Percentiles rank a stretch among this genome's conserved stretches.
Evolutionary conservation across 2,329 filamentous ascomycete genomes (phyloP).

Genomic region (Colletotrichum eremochloae): DNA sequence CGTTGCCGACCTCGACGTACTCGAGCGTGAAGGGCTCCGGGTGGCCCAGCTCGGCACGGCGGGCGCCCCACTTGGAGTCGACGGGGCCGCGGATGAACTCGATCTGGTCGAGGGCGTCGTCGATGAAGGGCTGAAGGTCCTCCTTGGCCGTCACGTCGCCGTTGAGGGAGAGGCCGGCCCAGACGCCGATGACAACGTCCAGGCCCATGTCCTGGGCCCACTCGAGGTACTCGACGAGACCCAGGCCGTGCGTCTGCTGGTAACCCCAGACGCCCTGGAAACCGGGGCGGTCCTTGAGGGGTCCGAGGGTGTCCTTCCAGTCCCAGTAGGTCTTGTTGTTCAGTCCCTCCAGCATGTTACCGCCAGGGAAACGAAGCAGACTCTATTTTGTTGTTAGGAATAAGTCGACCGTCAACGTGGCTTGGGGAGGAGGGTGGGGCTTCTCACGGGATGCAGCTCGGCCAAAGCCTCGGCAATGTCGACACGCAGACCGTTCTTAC

Average conservation of each 20-base stretch:
- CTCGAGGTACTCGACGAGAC: conserved; percentile 72
- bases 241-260: conserved; percentile 72
- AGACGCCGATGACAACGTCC: conserved; percentile 70
- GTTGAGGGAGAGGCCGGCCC: conserved; percentile 68
- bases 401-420: neutral
- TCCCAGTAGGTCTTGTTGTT: conserved; percentile 61
- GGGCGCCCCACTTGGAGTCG: conserved; percentile 67
- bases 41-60: conserved; percentile 71
- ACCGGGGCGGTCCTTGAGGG: conserved; percentile 67
- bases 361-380: conserved; percentile 76
- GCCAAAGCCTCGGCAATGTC: conserved; percentile 68
- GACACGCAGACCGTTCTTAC: conserved; percentile 68
- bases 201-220: conserved; percentile 73
- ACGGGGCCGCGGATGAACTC: conserved; percentile 71
- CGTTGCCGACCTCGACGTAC: conserved; percentile 77
- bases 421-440: too few relatives aligned
- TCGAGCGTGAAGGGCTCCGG: conserved; percentile 71
- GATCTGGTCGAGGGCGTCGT: conserved; percentile 72
- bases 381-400: conserved; percentile 41
- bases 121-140: conserved; percentile 67
- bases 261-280: conserved; percentile 71
- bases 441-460: conserved; percentile 62
- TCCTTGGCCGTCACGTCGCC: conserved; percentile 64
- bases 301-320: conserved; percentile 68
- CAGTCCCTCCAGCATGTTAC: conserved; percentile 70